Percentiles rank a stretch among this genome's conserved stretches.
Conservation (phyloP, 176 grass and related monocot species). For the Pharus latifolius region DNA sequence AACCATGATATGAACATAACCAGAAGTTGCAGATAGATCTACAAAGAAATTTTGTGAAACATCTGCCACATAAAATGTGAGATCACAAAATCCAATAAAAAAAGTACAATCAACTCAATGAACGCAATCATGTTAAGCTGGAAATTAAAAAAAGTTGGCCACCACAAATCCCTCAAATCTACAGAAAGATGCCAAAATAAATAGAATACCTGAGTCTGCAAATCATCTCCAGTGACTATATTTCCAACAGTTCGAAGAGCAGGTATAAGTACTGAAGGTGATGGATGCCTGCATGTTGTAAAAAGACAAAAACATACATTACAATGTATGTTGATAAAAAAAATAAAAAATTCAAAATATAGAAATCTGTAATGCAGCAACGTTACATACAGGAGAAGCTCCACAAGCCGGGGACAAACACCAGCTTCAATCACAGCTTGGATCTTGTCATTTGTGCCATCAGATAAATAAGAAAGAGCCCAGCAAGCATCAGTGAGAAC, state of each 20-base stretch:
- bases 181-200: not conserved
- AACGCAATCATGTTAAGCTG: not conserved
- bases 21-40: no score
- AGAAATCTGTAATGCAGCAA: not conserved
- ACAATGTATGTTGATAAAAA: not conserved
- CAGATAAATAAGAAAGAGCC: constrained; percentile 95
- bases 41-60: no score
- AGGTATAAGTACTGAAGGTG: constrained; percentile 92
- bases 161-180: not conserved
- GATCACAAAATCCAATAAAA: not conserved
- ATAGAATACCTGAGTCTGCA: constrained; percentile 56
- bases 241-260: constrained; percentile 95
- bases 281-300: constrained; percentile 73
- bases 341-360: not conserved
- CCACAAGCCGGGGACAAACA: constrained; percentile 84
- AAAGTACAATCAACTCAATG: not conserved
- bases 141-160: not conserved
- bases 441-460: constrained; percentile 98
- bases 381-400: constrained; percentile 74
- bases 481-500: constrained; percentile 98
- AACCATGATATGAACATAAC: no score
- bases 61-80: no score
- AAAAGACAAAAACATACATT: not conserved
- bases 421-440: constrained; percentile 94
- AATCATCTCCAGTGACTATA: constrained; percentile 97